Conservation (phyloP, 768 basidiomycete genomes). For the Coprinellus micaceus region DNA sequence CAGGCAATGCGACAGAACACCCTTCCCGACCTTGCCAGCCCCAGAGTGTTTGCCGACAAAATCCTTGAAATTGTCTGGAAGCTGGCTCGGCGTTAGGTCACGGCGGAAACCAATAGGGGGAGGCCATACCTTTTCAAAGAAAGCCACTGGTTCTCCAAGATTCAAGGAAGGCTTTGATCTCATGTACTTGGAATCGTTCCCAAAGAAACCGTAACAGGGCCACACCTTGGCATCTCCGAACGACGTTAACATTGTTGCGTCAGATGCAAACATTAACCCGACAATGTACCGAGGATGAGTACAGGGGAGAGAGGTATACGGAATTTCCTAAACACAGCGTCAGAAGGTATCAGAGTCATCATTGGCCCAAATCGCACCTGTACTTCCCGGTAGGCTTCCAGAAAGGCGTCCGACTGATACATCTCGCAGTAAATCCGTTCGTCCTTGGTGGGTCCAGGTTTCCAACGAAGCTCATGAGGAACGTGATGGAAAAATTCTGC, state of each 20-base stretch:
- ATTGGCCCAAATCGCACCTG: not conserved
- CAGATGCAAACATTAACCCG: not conserved
- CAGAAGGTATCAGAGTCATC: not conserved
- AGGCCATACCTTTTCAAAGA: slow-evolving; percentile 1
- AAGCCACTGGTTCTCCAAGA: not conserved
- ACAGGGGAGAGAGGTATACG: no score
- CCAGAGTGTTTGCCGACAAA: slow-evolving; percentile 2
- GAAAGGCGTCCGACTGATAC: slow-evolving; percentile 18
- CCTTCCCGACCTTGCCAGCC: not conserved
- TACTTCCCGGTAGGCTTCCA: slow-evolving; percentile 14
- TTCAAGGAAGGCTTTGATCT: not conserved
- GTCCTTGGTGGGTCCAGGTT: not conserved
- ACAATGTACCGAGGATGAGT: slow-evolving; percentile 18
- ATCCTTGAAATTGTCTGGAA: slow-evolving; percentile 15
- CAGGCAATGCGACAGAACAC: slow-evolving; percentile 1
- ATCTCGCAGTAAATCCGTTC: slow-evolving; percentile 17
- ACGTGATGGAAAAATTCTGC: not conserved
- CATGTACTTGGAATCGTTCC: not conserved
- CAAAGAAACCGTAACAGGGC: not conserved
- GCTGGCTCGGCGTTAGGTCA: slow-evolving; percentile 10
- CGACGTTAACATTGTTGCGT: not conserved
- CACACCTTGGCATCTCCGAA: not conserved
- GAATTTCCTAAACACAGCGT: not conserved
- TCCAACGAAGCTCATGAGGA: slow-evolving; percentile 1
- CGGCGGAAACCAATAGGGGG: not conserved